Base-by-base conservation (phyloP, 306 rosid genomes). In the Trifolium repens region DNA sequence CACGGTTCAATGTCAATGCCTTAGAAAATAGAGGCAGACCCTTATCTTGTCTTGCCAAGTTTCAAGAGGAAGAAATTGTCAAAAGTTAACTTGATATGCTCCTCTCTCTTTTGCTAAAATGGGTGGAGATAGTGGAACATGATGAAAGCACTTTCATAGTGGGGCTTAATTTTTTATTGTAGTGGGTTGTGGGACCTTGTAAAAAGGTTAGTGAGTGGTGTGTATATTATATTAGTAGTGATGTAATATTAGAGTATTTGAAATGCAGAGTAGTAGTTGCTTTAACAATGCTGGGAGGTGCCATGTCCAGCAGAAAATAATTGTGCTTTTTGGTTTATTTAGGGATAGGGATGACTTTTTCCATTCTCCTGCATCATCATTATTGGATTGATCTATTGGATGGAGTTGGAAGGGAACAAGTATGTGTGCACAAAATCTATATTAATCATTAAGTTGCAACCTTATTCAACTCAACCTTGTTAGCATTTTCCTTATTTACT, bases 181-280 rank as follows among this genome's bases (percentile, higher is more conserved):
- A 87, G 97, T 94, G 98, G 97, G 88, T 14, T 76, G 91, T 90
- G 98, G 98, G 98, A 82, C 98, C 93, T 85, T 75, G 44, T 54
- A 72, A 84, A 90, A 90, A 71, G 80, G 80, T 67, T 83, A 52
- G n/a, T 13, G 87, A 68, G 67, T 74, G 84, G 90, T 84, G 82
- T 83, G 81, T 83, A 71, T 82, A 59, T 78, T 79, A 69, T 59
- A 74, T 14, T 81, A 73, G 81, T 69, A 73, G 81, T 69, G 71
- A 68, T 79, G 84, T 84, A 81, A 71, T 71, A 43, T 79, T 76
- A 65, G 84, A 79, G 75, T 58, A 67, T 52, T 80, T 78, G 75
- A 74, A 71, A 69, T 81, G 79, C 44, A 79, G 71, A 62, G 80
- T 75, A 73, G 85, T 79, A 73, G 85, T 79, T 86, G 84, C 77